These are phyloP conservation scores for Backusella westeae DNA, from an alignment of 192 early-diverging fungal genomes.

Conservation along the genomic window DNA sequence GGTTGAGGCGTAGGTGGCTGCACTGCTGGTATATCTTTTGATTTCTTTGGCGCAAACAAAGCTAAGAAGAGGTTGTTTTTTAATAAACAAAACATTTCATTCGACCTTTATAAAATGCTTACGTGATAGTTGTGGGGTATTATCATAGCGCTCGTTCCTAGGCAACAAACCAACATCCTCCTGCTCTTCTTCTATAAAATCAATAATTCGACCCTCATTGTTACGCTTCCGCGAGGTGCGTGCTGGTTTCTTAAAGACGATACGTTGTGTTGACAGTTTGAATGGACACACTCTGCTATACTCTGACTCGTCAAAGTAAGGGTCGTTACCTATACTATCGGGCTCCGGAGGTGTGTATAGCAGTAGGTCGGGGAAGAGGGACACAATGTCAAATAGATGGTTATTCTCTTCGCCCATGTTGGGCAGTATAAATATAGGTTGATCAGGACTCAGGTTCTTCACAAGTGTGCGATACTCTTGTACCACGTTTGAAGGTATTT, in stretches of 20 bases:
- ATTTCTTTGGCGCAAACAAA: constrained; percentile 41
- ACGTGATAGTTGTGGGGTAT: constrained; percentile 26
- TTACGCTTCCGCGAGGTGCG: constrained; percentile 24
- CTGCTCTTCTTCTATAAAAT: constrained; percentile 12
- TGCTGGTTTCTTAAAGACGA: constrained; percentile 4
- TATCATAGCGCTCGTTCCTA: constrained; percentile 44
- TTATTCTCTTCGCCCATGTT: constrained; percentile 14
- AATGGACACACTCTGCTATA: constrained; percentile 52
- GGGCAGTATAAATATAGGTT: constrained; percentile 26
- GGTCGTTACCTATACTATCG: constrained; percentile 43
- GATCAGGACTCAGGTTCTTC: constrained; percentile 31
- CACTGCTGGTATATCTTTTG: constrained; percentile 44
- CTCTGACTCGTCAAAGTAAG: constrained; percentile 58
- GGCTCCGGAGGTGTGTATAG: constrained; percentile 52
- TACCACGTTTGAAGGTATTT: constrained; percentile 39
- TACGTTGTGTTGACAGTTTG: constrained; percentile 21
- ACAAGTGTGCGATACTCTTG: constrained; percentile 38
- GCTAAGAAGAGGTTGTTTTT: not conserved
- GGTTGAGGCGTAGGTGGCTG: constrained; percentile 41
- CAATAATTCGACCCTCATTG: constrained; percentile 34
- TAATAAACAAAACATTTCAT: too few relatives aligned
- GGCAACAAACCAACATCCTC: constrained; percentile 25
- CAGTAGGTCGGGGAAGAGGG: constrained; percentile 50
- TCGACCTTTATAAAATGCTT: constrained; percentile 6
- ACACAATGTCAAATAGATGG: constrained; percentile 37